These are phyloP conservation scores for Fragilaria radians DNA, from an alignment of 108 stramenopile species.

Conservation along the genomic window DNA sequence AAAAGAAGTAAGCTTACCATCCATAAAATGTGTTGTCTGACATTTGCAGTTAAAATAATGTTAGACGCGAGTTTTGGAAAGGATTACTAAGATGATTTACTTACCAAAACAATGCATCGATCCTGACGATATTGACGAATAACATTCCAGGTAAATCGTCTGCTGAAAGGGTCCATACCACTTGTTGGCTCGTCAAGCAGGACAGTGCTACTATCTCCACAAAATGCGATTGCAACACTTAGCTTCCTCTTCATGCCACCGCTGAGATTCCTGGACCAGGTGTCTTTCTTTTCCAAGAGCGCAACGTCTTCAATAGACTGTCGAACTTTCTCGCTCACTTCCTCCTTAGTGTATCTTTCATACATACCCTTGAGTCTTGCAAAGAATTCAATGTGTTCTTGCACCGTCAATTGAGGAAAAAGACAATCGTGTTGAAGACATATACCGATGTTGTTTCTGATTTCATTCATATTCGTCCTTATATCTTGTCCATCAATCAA, in stretches of 20 bases:
- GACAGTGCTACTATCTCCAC: slow-evolving; percentile 54
- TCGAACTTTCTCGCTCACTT: slow-evolving; percentile 49
- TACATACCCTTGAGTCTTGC: slow-evolving; percentile 72
- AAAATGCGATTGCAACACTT: slow-evolving; percentile 85
- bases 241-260: slow-evolving; percentile 90
- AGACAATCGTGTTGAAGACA: slow-evolving; percentile 93
- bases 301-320: slow-evolving; percentile 72
- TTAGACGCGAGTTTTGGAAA: no score
- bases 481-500: slow-evolving; percentile 73
- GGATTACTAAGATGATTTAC: neutral
- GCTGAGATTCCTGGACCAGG: slow-evolving; percentile 66
- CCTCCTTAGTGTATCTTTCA: slow-evolving; percentile 31
- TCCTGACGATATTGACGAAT: slow-evolving; percentile 70
- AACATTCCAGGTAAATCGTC: slow-evolving; percentile 61
- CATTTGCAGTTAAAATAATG: no score
- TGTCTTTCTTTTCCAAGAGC: slow-evolving; percentile 60
- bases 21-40: neutral
- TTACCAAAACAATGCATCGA: slow-evolving; percentile 73
- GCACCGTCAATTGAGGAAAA: slow-evolving; percentile 79
- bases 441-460: slow-evolving; percentile 81
- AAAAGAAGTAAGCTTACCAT: neutral
- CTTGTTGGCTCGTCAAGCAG: slow-evolving; percentile 69
- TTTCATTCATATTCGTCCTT: slow-evolving; percentile 43
- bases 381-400: slow-evolving; percentile 87
- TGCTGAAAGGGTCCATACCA: slow-evolving; percentile 71